phyloP scores from a whole-genome alignment of 257 asterid genomes.

The Petrea volubilis region DNA sequence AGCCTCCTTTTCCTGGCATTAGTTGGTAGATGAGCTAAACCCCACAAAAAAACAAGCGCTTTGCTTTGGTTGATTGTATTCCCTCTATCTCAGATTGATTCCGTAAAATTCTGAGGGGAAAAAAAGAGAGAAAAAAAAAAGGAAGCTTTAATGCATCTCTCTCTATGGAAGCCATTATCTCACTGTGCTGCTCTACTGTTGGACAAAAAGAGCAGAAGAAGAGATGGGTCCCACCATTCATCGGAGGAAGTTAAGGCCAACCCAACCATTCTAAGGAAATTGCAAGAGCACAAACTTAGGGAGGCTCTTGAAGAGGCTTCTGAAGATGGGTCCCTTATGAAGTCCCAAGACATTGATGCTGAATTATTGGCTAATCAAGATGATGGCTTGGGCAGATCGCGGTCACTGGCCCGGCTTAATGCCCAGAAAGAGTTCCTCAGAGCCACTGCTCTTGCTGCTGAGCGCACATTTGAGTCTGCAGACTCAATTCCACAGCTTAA shows the following conservation, averaged over 20 bases:
- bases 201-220: conserved; percentile 92
- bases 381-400: conserved; percentile 76
- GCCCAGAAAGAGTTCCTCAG: conserved; percentile 93
- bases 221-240: conserved; percentile 62
- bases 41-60: conserved; percentile 20
- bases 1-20: conserved; percentile 45
- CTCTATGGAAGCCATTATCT: conserved; percentile 98
- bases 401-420: conserved; percentile 85
- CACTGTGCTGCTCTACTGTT: conserved; percentile 90
- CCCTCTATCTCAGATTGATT: conserved; percentile 37
- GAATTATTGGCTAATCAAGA: conserved; percentile 67
- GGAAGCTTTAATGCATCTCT: conserved; percentile 82
- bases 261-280: conserved; percentile 67
- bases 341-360: conserved; percentile 80
- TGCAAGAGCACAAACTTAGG: conserved; percentile 87
- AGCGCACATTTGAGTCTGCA: conserved; percentile 61
- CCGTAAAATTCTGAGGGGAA: background rate
- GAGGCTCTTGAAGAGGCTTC: conserved; percentile 99
- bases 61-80: conserved; percentile 30
- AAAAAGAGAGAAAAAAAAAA: background rate
- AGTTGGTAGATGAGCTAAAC: conserved; percentile 56
- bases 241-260: conserved; percentile 63
- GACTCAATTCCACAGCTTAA: conserved; percentile 68
- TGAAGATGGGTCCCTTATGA: conserved; percentile 86
- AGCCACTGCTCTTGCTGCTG: conserved; percentile 96